Evolutionary conservation across 2,329 filamentous ascomycete species (phyloP), one percentile per base, ranked within the genome.

Genomic region (Fusarium euwallaceae): DNA sequence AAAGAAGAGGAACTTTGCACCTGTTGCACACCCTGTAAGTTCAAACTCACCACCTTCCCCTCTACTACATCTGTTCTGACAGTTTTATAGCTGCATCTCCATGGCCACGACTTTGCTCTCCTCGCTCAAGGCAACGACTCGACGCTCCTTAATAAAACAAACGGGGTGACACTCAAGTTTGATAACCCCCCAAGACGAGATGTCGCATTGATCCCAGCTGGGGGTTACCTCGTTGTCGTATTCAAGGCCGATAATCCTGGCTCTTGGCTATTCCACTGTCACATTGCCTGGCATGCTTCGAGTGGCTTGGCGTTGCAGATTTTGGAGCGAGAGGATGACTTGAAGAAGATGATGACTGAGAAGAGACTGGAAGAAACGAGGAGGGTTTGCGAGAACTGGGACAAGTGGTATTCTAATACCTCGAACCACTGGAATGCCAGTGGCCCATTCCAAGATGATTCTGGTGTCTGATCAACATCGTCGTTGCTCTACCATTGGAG

Each of bases 71-170:
- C 20, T 20, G 16, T 36, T 29, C 55, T 59, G 22, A 59, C 10
- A 10, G 1, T 9, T 39, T n/a, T 37, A 39, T 11, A 59, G 55
- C 36, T 59, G 3, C 66, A 73, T 61, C 71, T 73, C 4, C 65
- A 73, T 7, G 71, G 69, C 1, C 71, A 72, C 4, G 71, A 69
- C 65, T 72, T 73, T 37, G 65, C 65, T 1, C 69, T 73, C 6
- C 56, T 72, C 4, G 70, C 70, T 0, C 71, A 72, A 34, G 71
- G 69, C 0, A 39, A 34, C 5, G 61, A 66, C 34, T 62, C 45
- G 7, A 53, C 2, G n/a, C 43, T 10, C 22, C 22, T 48, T 51
- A 6, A 16, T 34, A 39, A 2, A 36, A 14, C 32, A 34, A 1
- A 56, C 11, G 51, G 59, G 9, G 59, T 9, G 45, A 55, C 8